These are phyloP conservation scores for Atkinsonella texensis DNA, from an alignment of 2,329 filamentous ascomycete genomes.

Conservation along the genomic window DNA sequence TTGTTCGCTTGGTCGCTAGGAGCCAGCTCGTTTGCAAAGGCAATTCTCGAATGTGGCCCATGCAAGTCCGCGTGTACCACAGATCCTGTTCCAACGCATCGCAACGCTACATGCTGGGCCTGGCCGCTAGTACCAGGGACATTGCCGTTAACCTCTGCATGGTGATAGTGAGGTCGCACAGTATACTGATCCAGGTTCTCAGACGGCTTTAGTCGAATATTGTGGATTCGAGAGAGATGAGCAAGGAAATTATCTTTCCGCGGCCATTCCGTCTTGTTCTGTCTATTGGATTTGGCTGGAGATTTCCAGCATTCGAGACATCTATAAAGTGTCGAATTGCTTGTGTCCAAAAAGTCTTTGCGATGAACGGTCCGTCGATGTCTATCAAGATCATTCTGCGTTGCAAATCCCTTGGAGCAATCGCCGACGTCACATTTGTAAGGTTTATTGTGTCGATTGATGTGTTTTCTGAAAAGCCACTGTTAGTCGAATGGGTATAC, in stretches of 20 bases:
- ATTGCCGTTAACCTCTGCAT: constrained; percentile 5
- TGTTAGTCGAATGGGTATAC: background rate
- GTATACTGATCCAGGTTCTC: constrained; percentile 27
- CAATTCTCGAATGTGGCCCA: background rate
- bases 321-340: constrained; percentile 8
- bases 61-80: background rate
- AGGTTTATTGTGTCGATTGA: constrained; percentile 55
- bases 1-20: background rate
- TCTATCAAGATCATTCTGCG: constrained; percentile 67
- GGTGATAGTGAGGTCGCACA: constrained; percentile 4
- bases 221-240: constrained; percentile 62
- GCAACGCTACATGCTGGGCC: constrained; percentile 4
- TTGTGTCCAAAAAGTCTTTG: constrained; percentile 23
- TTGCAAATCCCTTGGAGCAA: constrained; percentile 59
- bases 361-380: constrained; percentile 64
- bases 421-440: constrained; percentile 51
- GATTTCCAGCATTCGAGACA: constrained; percentile 4
- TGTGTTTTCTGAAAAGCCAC: constrained; percentile 54
- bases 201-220: constrained; percentile 21
- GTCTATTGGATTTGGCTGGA: constrained; percentile 12
- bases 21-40: background rate
- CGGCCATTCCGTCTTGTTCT: constrained; percentile 55
- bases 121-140: background rate
- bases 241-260: constrained; percentile 78
- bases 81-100: constrained; percentile 6